Evolutionary conservation across 805 yeast species (phyloP), one percentile per base, ranked within the genome.

Genomic region (Metschnikowia gelsemii): DNA sequence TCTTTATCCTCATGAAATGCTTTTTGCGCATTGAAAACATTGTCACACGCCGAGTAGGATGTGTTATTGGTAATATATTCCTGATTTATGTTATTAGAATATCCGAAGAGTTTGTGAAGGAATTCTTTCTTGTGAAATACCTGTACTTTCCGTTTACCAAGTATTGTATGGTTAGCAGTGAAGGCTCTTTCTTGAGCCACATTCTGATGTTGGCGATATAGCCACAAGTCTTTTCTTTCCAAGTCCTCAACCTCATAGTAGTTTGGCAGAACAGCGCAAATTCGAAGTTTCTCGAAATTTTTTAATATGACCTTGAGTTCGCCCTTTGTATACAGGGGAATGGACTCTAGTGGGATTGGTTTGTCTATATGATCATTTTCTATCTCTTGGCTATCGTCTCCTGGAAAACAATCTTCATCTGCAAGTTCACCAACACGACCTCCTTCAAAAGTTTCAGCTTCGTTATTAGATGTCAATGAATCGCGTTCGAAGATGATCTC

Each of bases 1-100:
- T 65, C 69, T 37, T 67, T 65, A 43, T 70, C 74, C 45, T 69
- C 74, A 35, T 66, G 68, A 35, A 64, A 64, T 4, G 69, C 59
- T 46, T 63, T 68, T 37, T 64, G 69, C 1, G 66, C 59, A 42
- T 59, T 69, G 43, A 62, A 50, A 8, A 56, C 54, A 46, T 63
- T 67, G 43, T 69, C 73, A 8, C 64, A 40, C 4, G 71, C 54
- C 4, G 70, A 62, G 49, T 69, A 66, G 8, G 64, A 52, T 13
- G 72, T 58, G 52, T 69, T 69, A 49, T 69, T 69, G 35, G 73
- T 69, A 44, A 66, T 57, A 41, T 63, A 63, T 32, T 67, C 72
- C 32, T 57, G 64, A 52, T 70, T 69, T 35, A 70, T 44, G 35
- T 56, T 58, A 51, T 70, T 70, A 35, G 55, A 51, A 42, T 63